Conservation (phyloP, 306 rosid species). For the Sindora glabra region DNA sequence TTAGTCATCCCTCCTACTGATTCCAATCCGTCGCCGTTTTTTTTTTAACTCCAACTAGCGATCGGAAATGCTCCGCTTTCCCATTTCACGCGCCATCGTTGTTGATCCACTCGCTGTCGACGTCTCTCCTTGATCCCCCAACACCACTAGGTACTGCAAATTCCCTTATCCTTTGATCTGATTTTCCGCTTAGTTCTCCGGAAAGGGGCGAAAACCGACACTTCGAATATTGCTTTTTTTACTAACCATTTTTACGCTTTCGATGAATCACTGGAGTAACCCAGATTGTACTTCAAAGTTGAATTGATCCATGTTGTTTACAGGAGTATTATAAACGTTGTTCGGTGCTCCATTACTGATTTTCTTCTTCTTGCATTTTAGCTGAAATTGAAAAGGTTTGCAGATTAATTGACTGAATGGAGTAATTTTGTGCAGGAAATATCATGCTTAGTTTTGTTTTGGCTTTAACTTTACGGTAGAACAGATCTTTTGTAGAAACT, state of each 20-base stretch:
- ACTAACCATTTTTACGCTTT: too few species aligned
- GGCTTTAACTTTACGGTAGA: constrained; percentile 2
- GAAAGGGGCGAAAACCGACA: constrained; percentile 20
- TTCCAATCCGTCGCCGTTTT: constrained; percentile 39
- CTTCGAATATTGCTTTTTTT: constrained; percentile 18
- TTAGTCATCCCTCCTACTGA: too few species aligned
- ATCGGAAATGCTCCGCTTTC: constrained; percentile 23
- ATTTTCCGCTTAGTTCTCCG: constrained; percentile 12
- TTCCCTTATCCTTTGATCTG: constrained; percentile 40
- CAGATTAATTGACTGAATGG: too few species aligned
- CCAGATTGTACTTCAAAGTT: too few species aligned
- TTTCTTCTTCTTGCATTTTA: too few species aligned
- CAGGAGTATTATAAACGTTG: too few species aligned
- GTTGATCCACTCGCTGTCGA: constrained; percentile 28
- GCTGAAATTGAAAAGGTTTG: too few species aligned
- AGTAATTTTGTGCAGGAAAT: not conserved
- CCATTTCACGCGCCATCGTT: constrained; percentile 20
- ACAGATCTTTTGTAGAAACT: constrained; percentile 3
- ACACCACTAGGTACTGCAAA: constrained; percentile 17
- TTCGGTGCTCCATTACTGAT: too few species aligned
- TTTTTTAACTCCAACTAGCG: constrained; percentile 11
- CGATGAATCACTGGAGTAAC: not conserved
- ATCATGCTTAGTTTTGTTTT: not conserved
- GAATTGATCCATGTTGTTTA: too few species aligned
- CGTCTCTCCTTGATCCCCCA: constrained; percentile 9